Evolutionary conservation across 1,284 basidiomycete genomes (phyloP).

Genomic region (Tilletiaria anomala): DNA sequence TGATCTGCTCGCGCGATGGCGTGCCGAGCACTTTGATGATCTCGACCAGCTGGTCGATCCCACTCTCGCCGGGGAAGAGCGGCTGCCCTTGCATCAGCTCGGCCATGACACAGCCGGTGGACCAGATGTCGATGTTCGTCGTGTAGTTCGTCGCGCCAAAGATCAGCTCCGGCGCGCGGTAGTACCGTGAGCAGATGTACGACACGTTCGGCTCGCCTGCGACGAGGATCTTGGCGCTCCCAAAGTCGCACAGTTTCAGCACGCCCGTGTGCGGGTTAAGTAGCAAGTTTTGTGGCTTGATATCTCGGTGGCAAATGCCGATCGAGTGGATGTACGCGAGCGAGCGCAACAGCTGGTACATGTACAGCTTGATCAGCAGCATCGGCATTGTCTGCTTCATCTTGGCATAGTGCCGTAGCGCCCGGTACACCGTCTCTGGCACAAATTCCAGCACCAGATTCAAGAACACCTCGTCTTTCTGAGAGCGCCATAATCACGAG

Average conservation of each 20-base stretch:
- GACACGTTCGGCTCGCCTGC: conserved; percentile 97
- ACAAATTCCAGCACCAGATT: conserved; percentile 99
- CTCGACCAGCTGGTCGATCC: conserved; percentile 97
- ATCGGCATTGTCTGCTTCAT: conserved; percentile 99
- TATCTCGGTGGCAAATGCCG: conserved; percentile 77
- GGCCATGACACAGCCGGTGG: conserved; percentile 98
- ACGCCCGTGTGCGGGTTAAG: conserved; percentile 95
- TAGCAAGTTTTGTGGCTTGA: conserved; percentile 96
- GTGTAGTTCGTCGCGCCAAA: conserved; percentile 99
- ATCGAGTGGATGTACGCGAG: conserved; percentile 96
- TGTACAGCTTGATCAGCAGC: conserved; percentile 95
- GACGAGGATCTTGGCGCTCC: conserved; percentile 94
- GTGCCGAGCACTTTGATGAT: conserved; percentile 99
- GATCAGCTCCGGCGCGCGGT: conserved; percentile 96
- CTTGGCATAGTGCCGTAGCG: conserved; percentile 95
- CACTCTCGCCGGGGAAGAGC: conserved; percentile 96
- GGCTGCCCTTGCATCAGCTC: conserved; percentile 99
- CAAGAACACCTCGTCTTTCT: conserved; percentile 99
- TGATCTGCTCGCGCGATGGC: conserved; percentile 94
- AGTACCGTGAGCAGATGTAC: conserved; percentile 99
- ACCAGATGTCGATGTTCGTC: conserved; percentile 99
- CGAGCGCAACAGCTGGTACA: conserved; percentile 93
- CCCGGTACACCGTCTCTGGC: conserved; percentile 97
- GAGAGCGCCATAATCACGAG: conserved; percentile 13
- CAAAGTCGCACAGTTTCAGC: conserved; percentile 95